phyloP scores from a whole-genome alignment of 1,284 basidiomycete genomes.

The Apiotrichum sp. region DNA sequence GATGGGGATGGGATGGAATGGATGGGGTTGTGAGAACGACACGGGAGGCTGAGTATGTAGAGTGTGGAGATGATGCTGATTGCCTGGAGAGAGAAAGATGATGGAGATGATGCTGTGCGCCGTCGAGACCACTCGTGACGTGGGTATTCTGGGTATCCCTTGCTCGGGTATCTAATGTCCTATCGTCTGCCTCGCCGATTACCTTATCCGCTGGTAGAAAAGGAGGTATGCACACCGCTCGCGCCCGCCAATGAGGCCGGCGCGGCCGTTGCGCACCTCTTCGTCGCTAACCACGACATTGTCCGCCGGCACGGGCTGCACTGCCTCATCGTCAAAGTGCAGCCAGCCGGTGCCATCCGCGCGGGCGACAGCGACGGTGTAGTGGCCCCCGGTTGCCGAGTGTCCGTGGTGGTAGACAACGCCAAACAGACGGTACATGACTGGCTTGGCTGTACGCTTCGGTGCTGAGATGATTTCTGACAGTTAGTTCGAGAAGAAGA shows the following conservation, averaged over 20 bases:
- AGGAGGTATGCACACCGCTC: constrained; percentile 69
- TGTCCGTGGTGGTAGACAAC: constrained; percentile 91
- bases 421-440: constrained; percentile 79
- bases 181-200: neutral
- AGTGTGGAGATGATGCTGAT: neutral
- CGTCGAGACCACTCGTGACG: no score
- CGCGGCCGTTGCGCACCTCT: constrained; percentile 53
- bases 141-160: no score
- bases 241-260: constrained; percentile 45
- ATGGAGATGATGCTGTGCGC: neutral
- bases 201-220: constrained; percentile 59
- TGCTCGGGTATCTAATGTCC: neutral
- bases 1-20: neutral
- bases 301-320: constrained; percentile 68
- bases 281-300: constrained; percentile 63
- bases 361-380: constrained; percentile 85
- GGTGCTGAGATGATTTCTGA: constrained; percentile 62
- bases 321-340: constrained; percentile 85
- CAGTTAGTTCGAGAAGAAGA: neutral
- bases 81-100: neutral
- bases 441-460: constrained; percentile 51
- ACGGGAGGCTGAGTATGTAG: neutral
- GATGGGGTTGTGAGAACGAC: neutral
- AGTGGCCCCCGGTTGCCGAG: constrained; percentile 88
- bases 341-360: constrained; percentile 67